These are phyloP conservation scores for Phalaenopsis equestris DNA, from an alignment of 106 monocot species.

Conservation along the genomic window DNA sequence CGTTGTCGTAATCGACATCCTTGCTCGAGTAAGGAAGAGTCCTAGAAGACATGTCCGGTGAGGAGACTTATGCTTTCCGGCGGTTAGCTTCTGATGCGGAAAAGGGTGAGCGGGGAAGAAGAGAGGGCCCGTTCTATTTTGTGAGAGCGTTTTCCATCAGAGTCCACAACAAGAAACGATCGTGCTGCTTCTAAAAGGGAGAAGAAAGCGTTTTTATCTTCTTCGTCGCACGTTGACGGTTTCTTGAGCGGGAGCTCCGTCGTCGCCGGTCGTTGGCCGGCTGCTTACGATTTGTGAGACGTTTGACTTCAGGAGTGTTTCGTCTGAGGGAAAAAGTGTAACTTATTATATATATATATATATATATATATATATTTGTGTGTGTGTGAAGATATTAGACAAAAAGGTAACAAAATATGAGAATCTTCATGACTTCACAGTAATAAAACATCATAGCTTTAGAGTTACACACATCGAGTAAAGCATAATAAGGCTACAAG, in stretches of 20 bases:
- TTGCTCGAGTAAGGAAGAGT: slow-evolving; percentile 62
- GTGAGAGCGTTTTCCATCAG: not conserved
- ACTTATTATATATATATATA: no score
- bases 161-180: not conserved
- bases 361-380: no score
- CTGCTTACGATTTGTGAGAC: no score
- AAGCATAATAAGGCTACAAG: no score
- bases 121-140: not conserved
- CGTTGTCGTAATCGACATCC: slow-evolving; percentile 91
- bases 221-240: not conserved
- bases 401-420: no score
- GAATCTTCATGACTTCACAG: no score
- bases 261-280: no score
- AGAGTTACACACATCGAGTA: no score
- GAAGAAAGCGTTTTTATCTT: not conserved
- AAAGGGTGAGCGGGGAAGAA: not conserved
- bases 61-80: not conserved
- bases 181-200: not conserved
- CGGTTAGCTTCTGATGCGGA: not conserved
- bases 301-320: no score
- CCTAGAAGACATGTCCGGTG: slow-evolving; percentile 27
- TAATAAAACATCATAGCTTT: no score
- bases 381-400: no score
- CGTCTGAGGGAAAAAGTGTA: no score
- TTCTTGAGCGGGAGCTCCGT: not conserved